Evolutionary conservation across 192 early-diverging fungal genomes (phyloP), one percentile per base, ranked within the genome.

Genomic region (Jimgerdemannia lactiflua): DNA sequence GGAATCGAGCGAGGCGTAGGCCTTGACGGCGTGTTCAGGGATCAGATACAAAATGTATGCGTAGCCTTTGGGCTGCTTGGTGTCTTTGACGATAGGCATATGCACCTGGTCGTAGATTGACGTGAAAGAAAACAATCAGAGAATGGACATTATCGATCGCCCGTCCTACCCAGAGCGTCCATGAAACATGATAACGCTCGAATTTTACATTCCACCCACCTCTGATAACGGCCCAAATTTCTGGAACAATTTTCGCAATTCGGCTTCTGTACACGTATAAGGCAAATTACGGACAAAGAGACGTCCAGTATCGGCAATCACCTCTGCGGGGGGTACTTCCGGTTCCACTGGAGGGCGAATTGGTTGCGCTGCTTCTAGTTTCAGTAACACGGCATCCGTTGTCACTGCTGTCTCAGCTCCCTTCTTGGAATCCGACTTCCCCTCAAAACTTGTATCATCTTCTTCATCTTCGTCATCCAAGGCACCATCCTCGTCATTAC

Each of bases 271-370:
- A 70, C 94, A 92, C 66, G 93, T 85, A 84, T 95, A 99, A 29
- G 98, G 86, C 43, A 99, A 87, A 78, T 99, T 99, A 71, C 93
- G 90, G 64, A 99, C 88, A 88, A 96, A 98, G 40, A 99, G 86
- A 29, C 98, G 92, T 0, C 96, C 98, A 17, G 98, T 99, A 67
- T 99, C 96, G 3, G 91, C 86, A 83, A 99, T 98, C 20, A 93
- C 82, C 19, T 92, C 89, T 40, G 86, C 85, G 41, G 89, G 77
- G 1, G 82, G 74, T 19, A 77, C 74, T 29, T 82, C 78, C 59
- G 78, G 77, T 65, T 86, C 83, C 40, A 77, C 81, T 42, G 84
- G 75, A 19, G 84, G 83, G 19, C 80, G 70, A 10, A 83, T 78
- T 39, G 67, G 70, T 43, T 39, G 20, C 43, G 70, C 41, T 10